Percentiles rank a stretch among this genome's conserved stretches.
These are phyloP conservation scores for Verbena officinalis DNA, from an alignment of 257 asterid species.

Conservation along the genomic window DNA sequence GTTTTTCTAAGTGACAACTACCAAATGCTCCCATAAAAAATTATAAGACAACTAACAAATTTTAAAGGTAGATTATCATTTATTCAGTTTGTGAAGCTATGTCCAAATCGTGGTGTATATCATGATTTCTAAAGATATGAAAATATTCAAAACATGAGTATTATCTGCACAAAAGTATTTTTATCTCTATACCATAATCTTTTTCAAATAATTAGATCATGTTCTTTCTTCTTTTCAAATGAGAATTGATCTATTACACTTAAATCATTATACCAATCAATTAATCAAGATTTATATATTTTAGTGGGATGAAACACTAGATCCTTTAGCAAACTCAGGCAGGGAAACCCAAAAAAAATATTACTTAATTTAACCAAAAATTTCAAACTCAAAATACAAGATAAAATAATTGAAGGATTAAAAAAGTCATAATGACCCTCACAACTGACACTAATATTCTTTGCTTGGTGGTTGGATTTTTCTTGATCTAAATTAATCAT, in stretches of 20 bases:
- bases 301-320: too few species aligned
- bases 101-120: constrained; percentile 6
- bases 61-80: not conserved
- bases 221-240: too few species aligned
- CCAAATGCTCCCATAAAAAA: not conserved
- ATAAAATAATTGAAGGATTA: not conserved
- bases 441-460: constrained; percentile 27
- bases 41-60: not conserved
- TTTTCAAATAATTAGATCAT: too few species aligned
- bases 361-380: too few species aligned
- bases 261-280: too few species aligned
- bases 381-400: too few species aligned
- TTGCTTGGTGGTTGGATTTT: constrained; percentile 37
- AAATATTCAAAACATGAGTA: not conserved
- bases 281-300: too few species aligned
- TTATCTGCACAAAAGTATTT: not conserved
- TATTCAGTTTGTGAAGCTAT: not conserved
- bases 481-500: constrained; percentile 11
- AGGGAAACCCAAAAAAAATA: too few species aligned
- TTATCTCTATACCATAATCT: not conserved
- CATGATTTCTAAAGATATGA: constrained; percentile 19
- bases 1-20: constrained; percentile 12
- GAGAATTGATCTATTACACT: too few species aligned
- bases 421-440: constrained; percentile 19
- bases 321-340: too few species aligned